Base-by-base conservation (phyloP, 352 stramenopile species). In the Phytophthora quininea region DNA sequence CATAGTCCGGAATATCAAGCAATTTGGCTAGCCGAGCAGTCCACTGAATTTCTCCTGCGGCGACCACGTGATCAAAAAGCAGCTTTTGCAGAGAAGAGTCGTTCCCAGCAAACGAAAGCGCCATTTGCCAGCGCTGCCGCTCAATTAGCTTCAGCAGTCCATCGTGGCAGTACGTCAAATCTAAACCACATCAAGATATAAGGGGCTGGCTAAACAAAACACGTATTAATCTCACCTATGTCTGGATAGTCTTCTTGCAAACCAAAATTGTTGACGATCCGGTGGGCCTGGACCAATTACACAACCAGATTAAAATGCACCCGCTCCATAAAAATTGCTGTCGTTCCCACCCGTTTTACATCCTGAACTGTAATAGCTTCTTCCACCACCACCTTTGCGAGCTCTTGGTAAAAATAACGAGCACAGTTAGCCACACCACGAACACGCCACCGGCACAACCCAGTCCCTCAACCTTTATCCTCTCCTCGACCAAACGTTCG, bases 71-170 rank as follows among this genome's bases (percentile, higher is more conserved):
- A 7, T 83, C 51, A 24, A 89, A 76, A 7, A 92, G 66, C 19
- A 86, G 52, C 11, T 56, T 61, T 46, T 83, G 81, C 1, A 92
- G 72, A 19, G 79, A 72, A 1, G 47, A 33, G 56, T 90, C 81
- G 15, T 74, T 90, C 0, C 84, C 84, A 29, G 86, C 81, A 62
- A 90, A 92, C n/a, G 81, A 79, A 15, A 86, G 59, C n/a, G 84
- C 84, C 50, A 92, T 74, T 27, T 84, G 68, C 84, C 84, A 92
- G 30, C 77, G 78, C 38, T 84, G 77, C 53, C 86, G 84, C 51
- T 89, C 79, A 24, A 90, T 83, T 31, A 92, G 74, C 58, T 86
- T 88, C 54, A 88, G 65, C 33, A 92, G 43, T 5, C 76, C 73
- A 61, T 90, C 84, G 24, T 82, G 79, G 31, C 71, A 87, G 54